Percentiles rank a stretch among this genome's conserved stretches.
Evolutionary conservation across 495 filamentous ascomycete species (phyloP).

Genomic region (Hypoxylon fuscum): DNA sequence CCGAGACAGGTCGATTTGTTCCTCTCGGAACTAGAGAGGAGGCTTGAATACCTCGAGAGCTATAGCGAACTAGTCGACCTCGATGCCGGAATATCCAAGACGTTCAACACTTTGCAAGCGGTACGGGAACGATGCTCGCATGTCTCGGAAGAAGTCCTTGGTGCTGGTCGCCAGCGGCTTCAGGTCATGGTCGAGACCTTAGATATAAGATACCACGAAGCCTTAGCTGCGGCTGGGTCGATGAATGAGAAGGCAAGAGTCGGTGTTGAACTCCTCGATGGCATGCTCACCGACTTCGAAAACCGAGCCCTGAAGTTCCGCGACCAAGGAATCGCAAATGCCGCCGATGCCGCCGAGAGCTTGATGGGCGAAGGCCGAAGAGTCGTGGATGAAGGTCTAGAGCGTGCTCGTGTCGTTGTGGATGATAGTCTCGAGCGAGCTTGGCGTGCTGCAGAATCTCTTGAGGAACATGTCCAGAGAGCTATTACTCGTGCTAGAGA

Average conservation of each 20-base stretch:
- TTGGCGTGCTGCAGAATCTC: slow-evolving; percentile 74
- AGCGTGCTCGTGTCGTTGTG: slow-evolving; percentile 78
- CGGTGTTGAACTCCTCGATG: slow-evolving; percentile 86
- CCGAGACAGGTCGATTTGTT: slow-evolving; percentile 81
- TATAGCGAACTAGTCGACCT: slow-evolving; percentile 80
- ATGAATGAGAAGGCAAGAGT: slow-evolving; percentile 90
- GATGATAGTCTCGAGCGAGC: slow-evolving; percentile 87
- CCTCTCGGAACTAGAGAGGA: slow-evolving; percentile 83
- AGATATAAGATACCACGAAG: slow-evolving; percentile 89
- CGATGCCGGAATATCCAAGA: slow-evolving; percentile 81
- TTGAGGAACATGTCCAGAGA: slow-evolving; percentile 81
- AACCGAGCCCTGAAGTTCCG: slow-evolving; percentile 71
- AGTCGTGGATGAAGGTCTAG: slow-evolving; percentile 77
- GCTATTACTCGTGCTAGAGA: slow-evolving; percentile 83
- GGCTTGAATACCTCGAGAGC: slow-evolving; percentile 87
- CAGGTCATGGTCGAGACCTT: slow-evolving; percentile 92
- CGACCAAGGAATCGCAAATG: slow-evolving; percentile 68
- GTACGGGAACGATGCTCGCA: slow-evolving; percentile 88
- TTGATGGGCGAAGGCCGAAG: slow-evolving; percentile 75
- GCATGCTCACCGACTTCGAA: slow-evolving; percentile 84
- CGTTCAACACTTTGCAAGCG: slow-evolving; percentile 84
- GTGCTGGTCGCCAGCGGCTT: slow-evolving; percentile 82
- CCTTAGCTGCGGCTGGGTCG: slow-evolving; percentile 83
- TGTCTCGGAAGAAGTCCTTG: slow-evolving; percentile 91
- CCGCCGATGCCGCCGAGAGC: slow-evolving; percentile 64